Evolutionary conservation across 345 rosid genomes (phyloP), one percentile per base, ranked within the genome.

Genomic region (Gossypium australe): DNA sequence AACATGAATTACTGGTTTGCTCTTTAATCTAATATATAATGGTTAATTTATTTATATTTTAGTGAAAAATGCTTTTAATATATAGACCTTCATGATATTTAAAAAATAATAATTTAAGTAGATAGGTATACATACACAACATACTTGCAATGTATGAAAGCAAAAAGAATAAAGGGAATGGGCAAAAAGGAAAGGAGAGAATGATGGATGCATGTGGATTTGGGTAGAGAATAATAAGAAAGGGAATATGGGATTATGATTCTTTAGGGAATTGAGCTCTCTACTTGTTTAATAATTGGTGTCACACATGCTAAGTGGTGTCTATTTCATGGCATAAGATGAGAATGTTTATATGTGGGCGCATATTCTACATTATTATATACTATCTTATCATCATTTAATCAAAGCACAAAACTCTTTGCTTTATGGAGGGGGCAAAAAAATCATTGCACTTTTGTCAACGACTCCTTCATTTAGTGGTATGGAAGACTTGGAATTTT

Each of bases 201-300:
- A 67, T 67, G 71, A 67, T 13, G 57, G 20, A 24, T 48, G 52
- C 55, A 7, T 45, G 55, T 67, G 67, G 66, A 38, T 2, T 34
- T 6, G 52, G 53, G 53, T 0, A 7, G 12, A 55, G 24, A 55
- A 55, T 18, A 18, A 24, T 16, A 24, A 20, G 27, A 8, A 11
- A 44, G 16, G 59, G 59, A 18, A 7, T 55, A 5, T 12, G 71
- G 22, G 20, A 62, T 62, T 48, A 24, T 48, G 56, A 48, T 68
- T 8, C 12, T 48, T 24, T 25, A 67, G 20, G 20, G 53, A 47
- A 24, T 67, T 67, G 38, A 67, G 38, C 38, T 22, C 41, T 25
- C 41, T 48, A 67, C 57, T 48, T 67, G 71, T 67, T 24, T 13
- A 67, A 48, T 24, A 67, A 67, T 67, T 67, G 13, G 43, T 14